Base-by-base conservation (phyloP, 805 yeast genomes). In the Lipomyces yamadae region DNA sequence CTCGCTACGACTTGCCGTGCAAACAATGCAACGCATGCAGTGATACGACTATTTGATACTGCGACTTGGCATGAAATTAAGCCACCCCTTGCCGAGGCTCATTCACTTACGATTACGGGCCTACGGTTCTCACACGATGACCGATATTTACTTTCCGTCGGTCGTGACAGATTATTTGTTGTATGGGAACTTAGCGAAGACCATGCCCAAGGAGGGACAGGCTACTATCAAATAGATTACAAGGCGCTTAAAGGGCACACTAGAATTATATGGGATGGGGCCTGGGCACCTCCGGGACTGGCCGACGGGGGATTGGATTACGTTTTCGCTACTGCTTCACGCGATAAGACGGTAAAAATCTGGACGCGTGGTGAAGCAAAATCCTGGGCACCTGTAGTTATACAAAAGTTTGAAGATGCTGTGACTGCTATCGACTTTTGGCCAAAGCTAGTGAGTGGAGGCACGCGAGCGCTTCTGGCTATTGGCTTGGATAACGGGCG, bases 1-100 rank as follows among this genome's bases (percentile, higher is more conserved):
- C 82, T 95, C 56, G 97, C 97, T 1, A 87, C 96, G 7, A 90
- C 98, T n/a, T 94, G 98, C 80, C 85, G 88, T 68, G 92, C 98
- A 2, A 94, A 94, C 76, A 85, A 87, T 6, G 84, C 85, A 18
- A 86, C 86, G 67, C 98, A 95, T 78, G 97, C 98, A 0, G 95
- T 88, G 13, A 84, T 95, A 33, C 83, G 98, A 67, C 76, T 93
- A 0, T 94, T 90, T 76, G 87, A 86, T 65, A 83, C 87, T 0
- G 76, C 76, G 11, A 83, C 82, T 6, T 87, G 89, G 87, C 85
- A 84, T 59, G 91, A 90, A 69, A 78, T 85, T 54, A 85, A 82
- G 64, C 87, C 69, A n/a, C 73, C 77, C 18, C 66, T 77, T 6
- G 79, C 90, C 69, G 80, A 81, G 29, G 90, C 89, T 57, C 99